Base-by-base conservation (phyloP, 169 alveolate genomes). In the Plasmodium malariae region DNA sequence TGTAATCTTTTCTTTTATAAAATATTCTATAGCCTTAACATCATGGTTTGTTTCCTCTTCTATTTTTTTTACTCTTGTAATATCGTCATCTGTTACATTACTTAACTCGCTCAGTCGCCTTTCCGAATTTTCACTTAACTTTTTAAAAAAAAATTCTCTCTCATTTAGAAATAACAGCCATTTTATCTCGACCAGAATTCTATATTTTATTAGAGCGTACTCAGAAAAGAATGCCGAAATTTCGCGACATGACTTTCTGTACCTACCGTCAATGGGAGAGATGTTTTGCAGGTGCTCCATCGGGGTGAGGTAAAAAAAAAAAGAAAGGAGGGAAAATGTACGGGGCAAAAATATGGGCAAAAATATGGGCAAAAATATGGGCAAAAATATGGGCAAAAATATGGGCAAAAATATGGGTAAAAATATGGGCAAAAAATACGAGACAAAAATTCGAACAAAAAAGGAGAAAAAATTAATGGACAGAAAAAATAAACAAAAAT, bases 1-100 rank as follows among this genome's bases (percentile, higher is more conserved):
- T 21, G 12, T 87, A 43, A 94, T 62, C 51, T 93, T 87, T 51
- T 92, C 92, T 89, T 97, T 95, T 28, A 98, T 93, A 92, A 93
- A 97, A 86, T 97, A 97, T 85, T 98, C 99, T 0, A 96, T 95
- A 0, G 99, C 98, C 63, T 97, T 97, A 26, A 97, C 98, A 91
- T 97, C 99, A 87, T 97, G 99, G 92, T 96, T 96, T n/a, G 97
- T 93, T 40, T 92, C 95, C 24, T 85, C 88, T 76, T 97, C 98
- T 14, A 96, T 93, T 37, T 60, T 54, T 72, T 95, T 94, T 24
- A 97, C 97, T 67, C 95, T 72, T 43, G 71, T 88, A 17, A 98
- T 95, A 43, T 94, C 96, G 14, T 92, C 78, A 24, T 93, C 88
- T 21, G 71, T 70, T 87, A 97, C 94, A 34, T 93, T 24, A 17